Conservation (phyloP, 78 protist genomes). For the Kipferlia bialata region DNA sequence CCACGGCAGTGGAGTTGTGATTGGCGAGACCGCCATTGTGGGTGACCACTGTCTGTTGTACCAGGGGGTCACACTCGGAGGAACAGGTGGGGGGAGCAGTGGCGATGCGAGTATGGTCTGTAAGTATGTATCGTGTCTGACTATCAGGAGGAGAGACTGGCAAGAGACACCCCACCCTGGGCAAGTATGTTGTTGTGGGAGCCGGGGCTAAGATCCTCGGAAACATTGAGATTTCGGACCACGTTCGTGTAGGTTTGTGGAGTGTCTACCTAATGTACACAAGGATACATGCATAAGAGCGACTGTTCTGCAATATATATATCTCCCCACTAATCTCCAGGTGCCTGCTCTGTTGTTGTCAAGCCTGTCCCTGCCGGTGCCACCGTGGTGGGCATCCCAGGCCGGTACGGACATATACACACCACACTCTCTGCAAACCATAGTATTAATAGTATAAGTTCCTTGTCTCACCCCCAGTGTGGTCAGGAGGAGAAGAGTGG, state of each 20-base stretch:
- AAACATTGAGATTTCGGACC: conserved; percentile 9
- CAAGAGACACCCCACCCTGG: conserved; percentile 26
- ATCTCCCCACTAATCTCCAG: too few species aligned
- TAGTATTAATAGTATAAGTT: too few species aligned
- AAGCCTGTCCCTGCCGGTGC: not conserved
- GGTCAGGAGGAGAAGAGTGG: too few species aligned
- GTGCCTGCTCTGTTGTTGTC: conserved; percentile 17
- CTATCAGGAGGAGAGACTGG: too few species aligned
- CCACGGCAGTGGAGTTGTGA: conserved; percentile 48
- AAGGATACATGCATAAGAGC: too few species aligned
- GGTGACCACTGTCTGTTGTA: conserved; percentile 14
- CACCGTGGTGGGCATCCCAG: conserved; percentile 30
- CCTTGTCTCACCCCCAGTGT: too few species aligned
- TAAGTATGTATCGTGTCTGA: not conserved
- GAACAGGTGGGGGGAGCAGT: conserved; percentile 9
- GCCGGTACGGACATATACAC: not conserved
- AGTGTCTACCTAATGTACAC: too few species aligned
- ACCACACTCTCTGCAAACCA: too few species aligned
- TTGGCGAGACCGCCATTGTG: conserved; percentile 49
- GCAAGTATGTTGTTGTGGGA: conserved; percentile 12
- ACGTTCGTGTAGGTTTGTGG: conserved; percentile 15
- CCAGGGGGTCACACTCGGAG: conserved; percentile 46
- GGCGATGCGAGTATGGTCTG: not conserved
- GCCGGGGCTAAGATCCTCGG: conserved; percentile 41
- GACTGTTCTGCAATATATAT: too few species aligned